Base-by-base conservation (phyloP, 1,284 basidiomycete species). In the Tilletia indica region DNA sequence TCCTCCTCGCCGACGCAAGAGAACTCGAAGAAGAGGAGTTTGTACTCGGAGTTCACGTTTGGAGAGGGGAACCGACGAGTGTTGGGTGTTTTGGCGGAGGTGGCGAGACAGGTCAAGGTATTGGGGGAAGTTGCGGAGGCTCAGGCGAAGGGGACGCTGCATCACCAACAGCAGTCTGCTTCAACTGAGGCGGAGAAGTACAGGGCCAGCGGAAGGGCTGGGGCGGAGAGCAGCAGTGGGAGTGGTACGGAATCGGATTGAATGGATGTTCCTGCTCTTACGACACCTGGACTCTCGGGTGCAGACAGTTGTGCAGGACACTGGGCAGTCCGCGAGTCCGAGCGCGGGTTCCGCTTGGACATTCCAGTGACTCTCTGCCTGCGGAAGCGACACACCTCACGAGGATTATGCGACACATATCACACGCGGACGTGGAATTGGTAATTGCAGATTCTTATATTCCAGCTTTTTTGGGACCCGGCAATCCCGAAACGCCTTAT, bases 1-100 rank as follows among this genome's bases (percentile, higher is more conserved):
- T 31, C 56, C 12, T 12, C 12, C 25, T 31, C 25, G 16, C 3
- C 12, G 56, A 58, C 3, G 11, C 21, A 31, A 4, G 51, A 19
- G 9, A 8, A 14, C 2, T 21, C 34, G 16, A 38, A 12, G 8
- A 21, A 21, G 38, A 45, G 9, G 42, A 74, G 82, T 21, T 88
- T 89, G 67, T 98, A 96, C 81, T 91, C 92, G 61, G 94, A 97
- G 84, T 95, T 96, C 86, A 90, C 91, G 4, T 99, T 95, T 82
- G 84, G 92, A 0, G 86, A 91, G 69, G 96, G 95, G 49, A 96
- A 95, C 80, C 86, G 86, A 69, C 89, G 92, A 73, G 92, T 96
- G 2, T 78, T 91, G 16, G 88, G 88, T n/a, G 91, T 93, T 8
- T 86, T 96, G 69, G 88, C 86, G 80, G 87, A 89, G 67, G 93